Percentiles rank a stretch among this genome's conserved stretches.
phyloP scores from a whole-genome alignment of 2,329 filamentous ascomycete species.

The Cytospora piceae region DNA sequence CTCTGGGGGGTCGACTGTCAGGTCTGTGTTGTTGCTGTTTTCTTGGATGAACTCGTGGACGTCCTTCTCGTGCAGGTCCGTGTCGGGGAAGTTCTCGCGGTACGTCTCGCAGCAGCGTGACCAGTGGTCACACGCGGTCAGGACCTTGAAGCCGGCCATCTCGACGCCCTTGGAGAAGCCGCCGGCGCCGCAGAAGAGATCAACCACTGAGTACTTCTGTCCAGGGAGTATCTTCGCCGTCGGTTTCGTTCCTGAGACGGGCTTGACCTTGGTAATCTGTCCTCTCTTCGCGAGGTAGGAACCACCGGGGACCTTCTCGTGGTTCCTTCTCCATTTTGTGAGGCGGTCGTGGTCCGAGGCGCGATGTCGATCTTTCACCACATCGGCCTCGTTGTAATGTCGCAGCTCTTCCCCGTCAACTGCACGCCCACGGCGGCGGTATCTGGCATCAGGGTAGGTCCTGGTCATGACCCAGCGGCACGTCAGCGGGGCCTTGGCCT shows the following conservation, averaged over 20 bases:
- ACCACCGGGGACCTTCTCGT: slow-evolving; percentile 43
- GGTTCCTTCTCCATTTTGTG: slow-evolving; percentile 44
- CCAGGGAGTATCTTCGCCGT: slow-evolving; percentile 29
- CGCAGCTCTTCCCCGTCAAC: slow-evolving; percentile 44
- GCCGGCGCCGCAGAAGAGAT: slow-evolving; percentile 74
- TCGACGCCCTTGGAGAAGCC: slow-evolving; percentile 69
- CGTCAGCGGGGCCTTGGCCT: slow-evolving; percentile 46
- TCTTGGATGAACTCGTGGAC: slow-evolving; percentile 54
- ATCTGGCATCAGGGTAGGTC: slow-evolving; percentile 37
- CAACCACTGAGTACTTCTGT: slow-evolving; percentile 68
- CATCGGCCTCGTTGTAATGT: slow-evolving; percentile 34
- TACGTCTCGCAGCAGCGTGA: slow-evolving; percentile 61
- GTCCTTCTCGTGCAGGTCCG: slow-evolving; percentile 51
- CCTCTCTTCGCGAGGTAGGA: slow-evolving; percentile 39
- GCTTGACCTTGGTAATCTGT: not conserved
- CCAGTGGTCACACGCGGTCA: slow-evolving; percentile 68
- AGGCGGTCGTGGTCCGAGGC: slow-evolving; percentile 38
- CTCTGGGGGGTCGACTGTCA: slow-evolving; percentile 36
- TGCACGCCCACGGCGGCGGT: slow-evolving; percentile 33
- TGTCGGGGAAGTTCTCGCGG: slow-evolving; percentile 57
- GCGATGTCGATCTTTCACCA: slow-evolving; percentile 34
- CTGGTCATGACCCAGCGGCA: slow-evolving; percentile 55
- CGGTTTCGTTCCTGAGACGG: not conserved
- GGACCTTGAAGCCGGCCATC: slow-evolving; percentile 59
- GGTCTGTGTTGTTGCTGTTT: slow-evolving; percentile 29